Evolutionary conservation across 1,139 yeast species (phyloP), one percentile per base, ranked within the genome.

Genomic region (Yamadazyma buinensis): DNA sequence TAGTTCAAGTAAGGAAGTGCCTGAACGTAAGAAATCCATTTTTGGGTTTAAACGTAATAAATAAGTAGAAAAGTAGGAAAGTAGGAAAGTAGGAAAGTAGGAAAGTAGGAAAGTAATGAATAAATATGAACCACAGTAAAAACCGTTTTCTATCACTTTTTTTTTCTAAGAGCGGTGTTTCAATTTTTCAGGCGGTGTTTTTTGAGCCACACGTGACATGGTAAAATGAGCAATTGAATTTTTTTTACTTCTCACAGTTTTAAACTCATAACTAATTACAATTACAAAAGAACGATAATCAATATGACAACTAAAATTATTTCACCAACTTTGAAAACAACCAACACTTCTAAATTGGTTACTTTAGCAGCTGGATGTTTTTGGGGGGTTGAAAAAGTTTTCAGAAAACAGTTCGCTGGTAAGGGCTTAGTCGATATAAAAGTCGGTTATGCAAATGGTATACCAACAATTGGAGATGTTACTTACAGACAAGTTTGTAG

Each of bases 331-430:
- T 44, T 69, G 28, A 56, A 52, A 33, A 58, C 61, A 11, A 60
- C 71, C 2, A 29, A 64, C 6, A 55, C 68, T 4, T 53, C 82
- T 33, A 68, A 73, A 46, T 47, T 80, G 24, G 56, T 80, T 36
- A 82, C 88, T 0, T 57, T 83, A 15, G 90, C 86, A 1, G 88
- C 84, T 2, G 94, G 94, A 3, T 90, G 98, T 55, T 92, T 88
- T 68, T 90, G 97, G 97, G 96, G 96, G 14, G 87, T 84, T 10
- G 97, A 92, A 53, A 83, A 84, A 49, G 79, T 90, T 26, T 88
- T 77, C 63, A 65, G 81, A 42, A 84, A 84, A 53, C 73, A 84
- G 43, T 84, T 78, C 46, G 51, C 52, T 5, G 70, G 61, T 37
- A 79, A 76, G 52, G 90, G 90, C 2, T 59, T 90, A 15, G 55